These are phyloP conservation scores for Colletotrichum simmondsii DNA, from an alignment of 2,329 filamentous ascomycete genomes.

Conservation along the genomic window DNA sequence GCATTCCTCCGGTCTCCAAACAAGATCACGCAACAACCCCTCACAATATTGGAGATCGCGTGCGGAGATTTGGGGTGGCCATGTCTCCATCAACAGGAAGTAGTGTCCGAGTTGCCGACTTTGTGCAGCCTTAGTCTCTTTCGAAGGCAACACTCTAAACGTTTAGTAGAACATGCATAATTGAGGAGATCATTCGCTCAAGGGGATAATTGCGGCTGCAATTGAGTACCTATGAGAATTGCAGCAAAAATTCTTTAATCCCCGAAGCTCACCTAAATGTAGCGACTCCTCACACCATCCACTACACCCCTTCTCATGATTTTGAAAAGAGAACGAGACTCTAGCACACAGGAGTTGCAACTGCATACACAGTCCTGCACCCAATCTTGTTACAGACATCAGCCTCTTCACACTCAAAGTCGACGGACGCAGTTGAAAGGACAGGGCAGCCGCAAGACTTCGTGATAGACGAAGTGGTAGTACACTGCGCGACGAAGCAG, in stretches of 20 bases:
- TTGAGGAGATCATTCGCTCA: background rate
- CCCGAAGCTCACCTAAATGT: background rate
- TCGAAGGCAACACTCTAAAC: background rate
- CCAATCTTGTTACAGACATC: slow-evolving; percentile 29
- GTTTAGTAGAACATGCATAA: too few species aligned
- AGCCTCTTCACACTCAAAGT: slow-evolving; percentile 40
- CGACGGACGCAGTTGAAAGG: slow-evolving; percentile 42
- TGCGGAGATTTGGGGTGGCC: background rate
- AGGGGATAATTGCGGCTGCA: background rate
- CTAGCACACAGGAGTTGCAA: slow-evolving; percentile 18
- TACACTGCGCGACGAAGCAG: slow-evolving; percentile 44
- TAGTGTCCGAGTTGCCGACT: background rate
- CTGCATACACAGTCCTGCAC: slow-evolving; percentile 26
- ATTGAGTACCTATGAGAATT: background rate
- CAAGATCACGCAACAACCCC: background rate
- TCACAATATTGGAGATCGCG: background rate
- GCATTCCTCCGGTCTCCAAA: background rate
- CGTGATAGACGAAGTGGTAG: slow-evolving; percentile 42
- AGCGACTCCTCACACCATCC: background rate
- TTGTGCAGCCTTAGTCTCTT: background rate
- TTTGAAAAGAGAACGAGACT: background rate
- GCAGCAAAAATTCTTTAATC: background rate
- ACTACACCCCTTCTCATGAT: background rate
- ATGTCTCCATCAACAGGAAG: background rate
- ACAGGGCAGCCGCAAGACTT: slow-evolving; percentile 45